phyloP scores from a whole-genome alignment of 345 rosid genomes.

The Laguncularia racemosa region DNA sequence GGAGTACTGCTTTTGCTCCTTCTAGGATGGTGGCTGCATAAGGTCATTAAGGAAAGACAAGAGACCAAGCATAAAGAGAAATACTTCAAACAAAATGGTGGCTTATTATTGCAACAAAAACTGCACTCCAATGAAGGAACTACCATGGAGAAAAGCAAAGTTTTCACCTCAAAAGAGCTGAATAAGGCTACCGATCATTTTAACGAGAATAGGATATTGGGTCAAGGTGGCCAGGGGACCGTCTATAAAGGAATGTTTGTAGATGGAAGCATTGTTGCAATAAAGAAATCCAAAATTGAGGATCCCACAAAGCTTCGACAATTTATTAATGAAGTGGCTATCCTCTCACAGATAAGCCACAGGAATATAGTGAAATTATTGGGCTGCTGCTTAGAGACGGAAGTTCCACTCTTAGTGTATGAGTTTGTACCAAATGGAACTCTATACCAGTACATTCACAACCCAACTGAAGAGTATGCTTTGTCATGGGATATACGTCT shows the following conservation, averaged over 20 bases:
- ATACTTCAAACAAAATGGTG: slow-evolving; percentile 11
- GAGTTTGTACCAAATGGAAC: slow-evolving; percentile 14
- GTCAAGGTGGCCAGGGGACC: slow-evolving; percentile 16
- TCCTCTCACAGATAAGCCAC: slow-evolving; percentile 14
- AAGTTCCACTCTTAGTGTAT: slow-evolving; percentile 11
- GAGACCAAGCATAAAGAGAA: slow-evolving; percentile 3
- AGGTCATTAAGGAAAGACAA: slow-evolving; percentile 3
- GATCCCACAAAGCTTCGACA: slow-evolving; percentile 4
- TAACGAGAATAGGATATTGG: slow-evolving; percentile 5
- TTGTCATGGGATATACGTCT: slow-evolving; percentile 3
- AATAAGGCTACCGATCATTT: slow-evolving; percentile 10
- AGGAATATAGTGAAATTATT: slow-evolving; percentile 12
- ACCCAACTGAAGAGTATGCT: not conserved
- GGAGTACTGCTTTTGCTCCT: slow-evolving; percentile 4
- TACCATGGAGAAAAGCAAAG: not conserved
- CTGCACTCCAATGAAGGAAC: slow-evolving; percentile 5
- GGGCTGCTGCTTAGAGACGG: slow-evolving; percentile 13
- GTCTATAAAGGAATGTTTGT: slow-evolving; percentile 16
- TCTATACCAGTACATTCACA: slow-evolving; percentile 5
- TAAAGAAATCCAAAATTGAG: slow-evolving; percentile 10
- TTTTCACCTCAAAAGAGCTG: slow-evolving; percentile 8
- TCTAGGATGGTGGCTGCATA: not conserved
- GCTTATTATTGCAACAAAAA: slow-evolving; percentile 10
- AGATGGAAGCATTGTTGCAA: slow-evolving; percentile 13
- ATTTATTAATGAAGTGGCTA: slow-evolving; percentile 17